phyloP scores from a whole-genome alignment of 2,329 filamentous ascomycete genomes.

The Verticillium nonalfalfae region DNA sequence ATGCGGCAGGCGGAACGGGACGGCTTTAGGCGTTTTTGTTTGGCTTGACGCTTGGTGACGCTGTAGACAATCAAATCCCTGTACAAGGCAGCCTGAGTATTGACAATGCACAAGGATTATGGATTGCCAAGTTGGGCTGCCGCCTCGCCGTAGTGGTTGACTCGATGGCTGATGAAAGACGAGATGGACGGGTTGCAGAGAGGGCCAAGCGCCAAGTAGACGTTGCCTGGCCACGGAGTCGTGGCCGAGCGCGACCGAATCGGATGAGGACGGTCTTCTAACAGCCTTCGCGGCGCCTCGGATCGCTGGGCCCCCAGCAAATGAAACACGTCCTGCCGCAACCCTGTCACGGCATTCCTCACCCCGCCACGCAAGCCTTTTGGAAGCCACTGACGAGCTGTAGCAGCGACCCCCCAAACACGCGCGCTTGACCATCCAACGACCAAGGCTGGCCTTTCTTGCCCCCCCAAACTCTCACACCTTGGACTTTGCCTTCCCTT shows the following conservation, averaged over 20 bases:
- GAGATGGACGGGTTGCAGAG: neutral
- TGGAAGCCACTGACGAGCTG: neutral
- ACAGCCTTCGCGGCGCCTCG: neutral
- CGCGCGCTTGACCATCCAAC: neutral
- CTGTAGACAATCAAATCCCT: neutral
- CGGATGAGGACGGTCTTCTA: neutral
- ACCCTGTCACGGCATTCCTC: neutral
- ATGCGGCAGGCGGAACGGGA: neutral
- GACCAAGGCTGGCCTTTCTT: too few relatives aligned
- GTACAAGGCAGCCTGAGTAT: neutral
- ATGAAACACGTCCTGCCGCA: constrained; percentile 1
- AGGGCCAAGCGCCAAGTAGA: neutral
- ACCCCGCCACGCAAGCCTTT: constrained; percentile 1
- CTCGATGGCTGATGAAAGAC: neutral
- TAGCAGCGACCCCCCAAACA: neutral
- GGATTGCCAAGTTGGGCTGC: neutral
- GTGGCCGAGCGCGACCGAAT: neutral
- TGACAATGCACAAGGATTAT: neutral
- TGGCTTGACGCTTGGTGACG: neutral
- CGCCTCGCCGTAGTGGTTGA: neutral
- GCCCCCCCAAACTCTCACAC: neutral
- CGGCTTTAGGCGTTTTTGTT: neutral
- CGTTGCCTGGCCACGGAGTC: neutral
- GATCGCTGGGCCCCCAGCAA: neutral
- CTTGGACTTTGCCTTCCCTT: neutral